Conservation (phyloP, 768 basidiomycete genomes). For the Hortiboletus campestris region DNA sequence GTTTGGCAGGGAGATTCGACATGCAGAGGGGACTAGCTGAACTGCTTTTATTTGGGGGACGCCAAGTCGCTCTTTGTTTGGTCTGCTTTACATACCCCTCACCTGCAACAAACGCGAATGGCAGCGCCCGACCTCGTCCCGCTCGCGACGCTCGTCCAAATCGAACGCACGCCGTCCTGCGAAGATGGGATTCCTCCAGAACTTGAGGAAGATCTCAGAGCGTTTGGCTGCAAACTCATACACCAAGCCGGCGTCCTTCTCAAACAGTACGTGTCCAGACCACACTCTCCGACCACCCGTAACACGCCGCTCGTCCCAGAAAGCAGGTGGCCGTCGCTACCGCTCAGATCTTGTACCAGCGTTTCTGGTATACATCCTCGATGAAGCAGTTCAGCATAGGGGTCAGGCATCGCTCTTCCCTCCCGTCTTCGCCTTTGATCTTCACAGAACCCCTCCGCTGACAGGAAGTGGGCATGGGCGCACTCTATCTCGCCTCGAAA, state of each 20-base stretch:
- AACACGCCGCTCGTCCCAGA: conserved; percentile 37
- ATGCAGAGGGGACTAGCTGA: conserved; percentile 5
- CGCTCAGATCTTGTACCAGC: conserved; percentile 93
- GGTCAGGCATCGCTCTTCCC: conserved; percentile 46
- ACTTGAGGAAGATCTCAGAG: conserved; percentile 85
- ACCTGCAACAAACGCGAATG: conserved; percentile 30
- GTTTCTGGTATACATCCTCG: conserved; percentile 95
- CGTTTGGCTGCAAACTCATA: conserved; percentile 91
- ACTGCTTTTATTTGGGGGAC: not conserved
- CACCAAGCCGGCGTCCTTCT: conserved; percentile 92
- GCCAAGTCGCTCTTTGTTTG: conserved; percentile 18
- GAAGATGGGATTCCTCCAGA: conserved; percentile 79
- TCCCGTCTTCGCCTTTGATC: conserved; percentile 5
- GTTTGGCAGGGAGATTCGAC: conserved; percentile 32
- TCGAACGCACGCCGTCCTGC: conserved; percentile 74
- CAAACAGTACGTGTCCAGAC: conserved; percentile 63
- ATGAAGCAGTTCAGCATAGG: conserved; percentile 94
- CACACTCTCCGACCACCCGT: conserved; percentile 2
- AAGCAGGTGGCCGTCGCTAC: conserved; percentile 97
- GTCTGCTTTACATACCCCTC: conserved; percentile 8
- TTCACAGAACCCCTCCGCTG: conserved; percentile 5
- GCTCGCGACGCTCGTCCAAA: conserved; percentile 77
- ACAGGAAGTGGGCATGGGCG: conserved; percentile 89
- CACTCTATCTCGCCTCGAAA: conserved; percentile 84
- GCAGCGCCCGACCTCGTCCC: conserved; percentile 60